Conservation (phyloP, 352 stramenopile species). For the Sclerospora graminicola region DNA sequence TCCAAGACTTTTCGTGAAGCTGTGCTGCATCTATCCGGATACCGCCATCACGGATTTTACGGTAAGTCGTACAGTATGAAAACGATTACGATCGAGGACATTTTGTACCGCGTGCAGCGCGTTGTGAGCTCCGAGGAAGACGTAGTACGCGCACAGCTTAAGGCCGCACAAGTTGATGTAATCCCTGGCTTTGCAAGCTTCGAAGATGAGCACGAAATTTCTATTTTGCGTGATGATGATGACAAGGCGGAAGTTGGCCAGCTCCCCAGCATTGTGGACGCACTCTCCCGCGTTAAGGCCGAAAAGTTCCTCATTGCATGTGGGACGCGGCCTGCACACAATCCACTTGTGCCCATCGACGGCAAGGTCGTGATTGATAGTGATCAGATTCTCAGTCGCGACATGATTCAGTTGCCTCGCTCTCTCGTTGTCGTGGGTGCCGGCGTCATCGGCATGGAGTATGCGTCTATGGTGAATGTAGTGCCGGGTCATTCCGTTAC, state of each 20-base stretch:
- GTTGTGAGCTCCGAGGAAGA: slow-evolving; percentile 71
- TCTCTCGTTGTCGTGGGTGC: slow-evolving; percentile 77
- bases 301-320: slow-evolving; percentile 82
- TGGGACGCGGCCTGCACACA: slow-evolving; percentile 75
- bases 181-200: slow-evolving; percentile 67
- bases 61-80: slow-evolving; percentile 81
- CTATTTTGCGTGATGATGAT: slow-evolving; percentile 34
- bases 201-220: slow-evolving; percentile 66
- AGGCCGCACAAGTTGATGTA: slow-evolving; percentile 60
- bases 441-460: slow-evolving; percentile 87
- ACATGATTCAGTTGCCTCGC: slow-evolving; percentile 56
- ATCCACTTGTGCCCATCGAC: slow-evolving; percentile 68
- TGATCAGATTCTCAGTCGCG: slow-evolving; percentile 65
- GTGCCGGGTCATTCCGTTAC: slow-evolving; percentile 80
- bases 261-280: slow-evolving; percentile 14
- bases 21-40: slow-evolving; percentile 85
- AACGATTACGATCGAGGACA: slow-evolving; percentile 76
- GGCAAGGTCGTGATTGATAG: slow-evolving; percentile 76
- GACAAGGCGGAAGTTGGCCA: slow-evolving; percentile 6
- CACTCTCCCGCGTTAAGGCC: slow-evolving; percentile 37
- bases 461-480: slow-evolving; percentile 87
- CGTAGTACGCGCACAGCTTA: slow-evolving; percentile 75
- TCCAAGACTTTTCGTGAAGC: slow-evolving; percentile 88
- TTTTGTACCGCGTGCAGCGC: slow-evolving; percentile 68
- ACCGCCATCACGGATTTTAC: slow-evolving; percentile 83